These are phyloP conservation scores for Trichosporon asahii DNA, from an alignment of 1,284 basidiomycete species.

Conservation along the genomic window DNA sequence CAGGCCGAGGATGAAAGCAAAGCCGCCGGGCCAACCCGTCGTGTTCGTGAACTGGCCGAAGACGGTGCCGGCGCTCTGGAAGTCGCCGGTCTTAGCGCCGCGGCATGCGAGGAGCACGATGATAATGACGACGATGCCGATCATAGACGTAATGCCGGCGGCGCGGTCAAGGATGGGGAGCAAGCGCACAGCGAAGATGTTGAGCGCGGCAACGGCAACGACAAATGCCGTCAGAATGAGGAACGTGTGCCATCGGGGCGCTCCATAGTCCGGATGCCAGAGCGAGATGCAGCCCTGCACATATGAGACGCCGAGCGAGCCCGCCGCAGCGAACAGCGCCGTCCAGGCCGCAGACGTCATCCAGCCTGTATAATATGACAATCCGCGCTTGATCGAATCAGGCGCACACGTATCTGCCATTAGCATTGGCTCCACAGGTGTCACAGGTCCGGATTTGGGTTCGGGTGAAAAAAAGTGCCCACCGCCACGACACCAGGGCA, in stretches of 20 bases:
- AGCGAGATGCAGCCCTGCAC: constrained; percentile 29
- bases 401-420: constrained; percentile 12
- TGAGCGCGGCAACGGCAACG: constrained; percentile 12
- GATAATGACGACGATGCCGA: constrained; percentile 43
- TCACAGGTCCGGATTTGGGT: background rate
- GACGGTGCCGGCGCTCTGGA: constrained; percentile 43
- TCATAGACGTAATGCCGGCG: constrained; percentile 37
- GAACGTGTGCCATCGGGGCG: constrained; percentile 19
- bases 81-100: constrained; percentile 26
- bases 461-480: background rate
- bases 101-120: constrained; percentile 24
- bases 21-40: constrained; percentile 23
- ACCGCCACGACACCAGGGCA: background rate
- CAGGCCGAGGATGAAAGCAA: constrained; percentile 49
- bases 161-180: constrained; percentile 24
- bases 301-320: constrained; percentile 31
- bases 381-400: background rate
- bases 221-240: constrained; percentile 19
- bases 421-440: background rate
- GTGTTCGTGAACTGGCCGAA: constrained; percentile 46
- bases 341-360: constrained; percentile 44
- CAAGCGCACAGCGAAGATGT: constrained; percentile 20
- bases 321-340: constrained; percentile 43
- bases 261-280: constrained; percentile 15
- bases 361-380: constrained; percentile 22